Base-by-base conservation (phyloP, 2,329 filamentous ascomycete species). In the Myriosclerotinia curreyana region DNA sequence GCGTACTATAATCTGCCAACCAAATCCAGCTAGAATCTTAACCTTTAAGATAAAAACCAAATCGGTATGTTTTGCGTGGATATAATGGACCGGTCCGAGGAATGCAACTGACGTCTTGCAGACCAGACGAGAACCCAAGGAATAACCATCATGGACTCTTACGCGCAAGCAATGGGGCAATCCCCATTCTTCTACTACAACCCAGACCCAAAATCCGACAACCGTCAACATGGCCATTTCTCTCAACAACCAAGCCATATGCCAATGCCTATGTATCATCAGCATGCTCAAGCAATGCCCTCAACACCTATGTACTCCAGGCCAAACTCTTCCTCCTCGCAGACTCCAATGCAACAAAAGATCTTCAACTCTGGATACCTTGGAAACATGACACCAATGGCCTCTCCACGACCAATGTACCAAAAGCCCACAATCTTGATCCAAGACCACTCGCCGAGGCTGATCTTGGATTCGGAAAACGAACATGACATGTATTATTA, bases 121-220 rank as follows among this genome's bases (percentile, higher is more conserved):
- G 66, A 69, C 64, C 56, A 65, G 58, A 56, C 62, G 42, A 63
- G 49, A 66, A 64, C 52, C 59, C 44, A 49, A 62, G 65, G 22
- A 58, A 56, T 31, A 67, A 49, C 64, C 65, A 66, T 56, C 40
- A 75, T 75, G 74, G 74, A 75, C 65, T 71, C 71, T 69, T 73
- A 74, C 48, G 64, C 78, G 73, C 85, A 83, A 77, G 76, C 83
- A 73, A 85, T 90, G 82, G 86, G 83, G 67, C 88, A 90, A 78
- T 85, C 87, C 69, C 81, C 90, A 65, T 96, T 92, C 82, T 93
- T 90, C 83, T 95, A 93, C 82, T 96, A 94, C 81, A 88, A 86
- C 73, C 86, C 89, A 69, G 90, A 95, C 71, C 83, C 88, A 69
- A 87, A 85, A 76, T 81, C 86, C 68, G 89, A 92, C 75, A 83